phyloP scores from a whole-genome alignment of 2,329 filamentous ascomycete species.

The Emydomyces testavorans region DNA sequence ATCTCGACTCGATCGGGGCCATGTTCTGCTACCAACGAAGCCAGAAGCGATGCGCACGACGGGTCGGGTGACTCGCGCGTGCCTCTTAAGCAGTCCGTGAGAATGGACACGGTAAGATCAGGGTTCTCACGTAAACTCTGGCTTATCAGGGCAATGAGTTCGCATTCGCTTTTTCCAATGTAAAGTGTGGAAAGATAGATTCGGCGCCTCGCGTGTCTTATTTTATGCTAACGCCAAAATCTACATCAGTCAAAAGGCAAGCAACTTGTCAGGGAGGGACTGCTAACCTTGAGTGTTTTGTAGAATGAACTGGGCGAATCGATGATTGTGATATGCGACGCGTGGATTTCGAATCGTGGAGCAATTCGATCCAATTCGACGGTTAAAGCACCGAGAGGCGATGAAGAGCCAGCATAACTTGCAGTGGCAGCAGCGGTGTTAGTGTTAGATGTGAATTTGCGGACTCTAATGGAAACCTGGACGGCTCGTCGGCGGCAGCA shows the following conservation, averaged over 20 bases:
- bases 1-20: constrained; percentile 76
- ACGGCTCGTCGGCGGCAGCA: constrained; percentile 23
- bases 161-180: constrained; percentile 84
- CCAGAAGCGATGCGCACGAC: constrained; percentile 79
- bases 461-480: constrained; percentile 22
- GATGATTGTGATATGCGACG: constrained; percentile 68
- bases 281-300: constrained; percentile 65
- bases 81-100: constrained; percentile 83
- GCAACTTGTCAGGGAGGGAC: background rate
- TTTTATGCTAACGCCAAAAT: constrained; percentile 54
- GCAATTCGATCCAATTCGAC: constrained; percentile 76
- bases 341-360: constrained; percentile 76
- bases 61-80: constrained; percentile 79
- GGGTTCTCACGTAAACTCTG: constrained; percentile 64
- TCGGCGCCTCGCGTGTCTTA: constrained; percentile 61
- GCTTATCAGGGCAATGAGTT: constrained; percentile 69
- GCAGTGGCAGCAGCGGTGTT: constrained; percentile 17
- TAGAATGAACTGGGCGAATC: constrained; percentile 82
- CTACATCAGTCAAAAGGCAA: constrained; percentile 12
- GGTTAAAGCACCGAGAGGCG: constrained; percentile 49
- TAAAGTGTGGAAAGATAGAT: constrained; percentile 95
- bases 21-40: constrained; percentile 72
- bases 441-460: constrained; percentile 30
- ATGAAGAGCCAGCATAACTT: constrained; percentile 22
- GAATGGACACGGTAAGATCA: constrained; percentile 67